A percentile compares a stretch with the other conserved stretches of the same genome.
Evolutionary conservation across 192 early-diverging fungal genomes (phyloP).

Genomic region (Globomyces pollinis-pini): DNA sequence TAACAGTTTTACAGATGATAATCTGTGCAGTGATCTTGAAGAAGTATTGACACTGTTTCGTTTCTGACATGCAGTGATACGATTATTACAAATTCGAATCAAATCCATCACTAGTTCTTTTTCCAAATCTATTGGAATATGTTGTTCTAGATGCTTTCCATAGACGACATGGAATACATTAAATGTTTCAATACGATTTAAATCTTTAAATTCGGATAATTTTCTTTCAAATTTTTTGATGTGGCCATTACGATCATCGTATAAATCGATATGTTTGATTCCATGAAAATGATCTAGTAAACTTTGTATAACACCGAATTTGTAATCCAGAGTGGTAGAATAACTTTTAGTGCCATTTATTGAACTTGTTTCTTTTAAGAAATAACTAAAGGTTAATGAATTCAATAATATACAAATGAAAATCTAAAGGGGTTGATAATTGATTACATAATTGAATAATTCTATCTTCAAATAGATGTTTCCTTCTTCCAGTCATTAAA

Average conservation of each 20-base stretch:
- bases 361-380: slow-evolving; percentile 37
- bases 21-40: too few species aligned
- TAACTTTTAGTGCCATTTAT: slow-evolving; percentile 7
- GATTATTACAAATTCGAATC: slow-evolving; percentile 28
- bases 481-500: slow-evolving; percentile 37
- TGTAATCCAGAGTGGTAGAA: slow-evolving; percentile 43
- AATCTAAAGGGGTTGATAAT: slow-evolving; percentile 27
- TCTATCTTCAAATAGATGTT: slow-evolving; percentile 34
- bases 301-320: slow-evolving; percentile 27
- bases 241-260: slow-evolving; percentile 39
- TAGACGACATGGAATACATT: slow-evolving; percentile 22
- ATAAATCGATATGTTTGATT: slow-evolving; percentile 27
- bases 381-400: too few species aligned
- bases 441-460: slow-evolving; percentile 25
- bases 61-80: slow-evolving; percentile 16
- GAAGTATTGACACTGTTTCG: not conserved
- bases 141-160: slow-evolving; percentile 9
- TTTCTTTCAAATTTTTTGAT: slow-evolving; percentile 27
- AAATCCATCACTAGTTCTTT: slow-evolving; percentile 29
- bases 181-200: slow-evolving; percentile 9
- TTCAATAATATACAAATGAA: too few species aligned
- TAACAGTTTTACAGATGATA: too few species aligned
- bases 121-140: slow-evolving; percentile 27
- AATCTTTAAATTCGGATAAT: too few species aligned
- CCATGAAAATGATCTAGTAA: slow-evolving; percentile 24